phyloP scores from a whole-genome alignment of 179 eudicot species.

The Actinidia chinensis region DNA sequence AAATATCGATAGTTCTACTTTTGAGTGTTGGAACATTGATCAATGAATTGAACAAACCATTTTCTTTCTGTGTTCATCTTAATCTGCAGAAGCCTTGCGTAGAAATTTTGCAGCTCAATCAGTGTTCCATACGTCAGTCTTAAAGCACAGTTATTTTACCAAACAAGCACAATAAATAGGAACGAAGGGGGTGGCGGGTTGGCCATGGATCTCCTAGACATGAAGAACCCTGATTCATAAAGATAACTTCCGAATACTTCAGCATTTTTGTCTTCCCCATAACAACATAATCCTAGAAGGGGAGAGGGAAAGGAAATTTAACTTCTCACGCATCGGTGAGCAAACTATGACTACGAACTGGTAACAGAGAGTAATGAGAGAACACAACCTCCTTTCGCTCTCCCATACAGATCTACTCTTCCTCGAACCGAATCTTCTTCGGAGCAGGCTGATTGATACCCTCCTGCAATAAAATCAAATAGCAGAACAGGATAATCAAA shows the following conservation, averaged over 20 bases:
- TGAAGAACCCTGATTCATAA: not conserved
- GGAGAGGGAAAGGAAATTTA: not conserved
- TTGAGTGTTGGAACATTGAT: too few species aligned
- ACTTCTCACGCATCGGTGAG: not conserved
- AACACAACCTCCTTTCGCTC: not conserved
- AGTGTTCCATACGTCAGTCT: too few species aligned
- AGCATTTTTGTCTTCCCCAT: not conserved
- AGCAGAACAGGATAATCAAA: not conserved
- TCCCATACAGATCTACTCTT: constrained; percentile 8
- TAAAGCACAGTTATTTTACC: too few species aligned
- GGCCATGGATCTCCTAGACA: too few species aligned
- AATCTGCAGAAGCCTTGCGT: too few species aligned
- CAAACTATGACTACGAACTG: not conserved
- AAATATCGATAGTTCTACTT: too few species aligned
- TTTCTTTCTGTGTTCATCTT: too few species aligned
- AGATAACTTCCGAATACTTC: not conserved
- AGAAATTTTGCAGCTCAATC: too few species aligned
- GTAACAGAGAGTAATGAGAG: not conserved
- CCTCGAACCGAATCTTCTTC: constrained; percentile 63
- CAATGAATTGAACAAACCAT: too few species aligned
- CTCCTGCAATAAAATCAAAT: constrained; percentile 38
- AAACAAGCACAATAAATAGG: too few species aligned
- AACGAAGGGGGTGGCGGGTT: too few species aligned
- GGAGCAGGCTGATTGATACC: constrained; percentile 51
- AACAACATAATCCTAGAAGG: not conserved